Base-by-base conservation (phyloP, 768 basidiomycete species). In the Daedalea quercina region DNA sequence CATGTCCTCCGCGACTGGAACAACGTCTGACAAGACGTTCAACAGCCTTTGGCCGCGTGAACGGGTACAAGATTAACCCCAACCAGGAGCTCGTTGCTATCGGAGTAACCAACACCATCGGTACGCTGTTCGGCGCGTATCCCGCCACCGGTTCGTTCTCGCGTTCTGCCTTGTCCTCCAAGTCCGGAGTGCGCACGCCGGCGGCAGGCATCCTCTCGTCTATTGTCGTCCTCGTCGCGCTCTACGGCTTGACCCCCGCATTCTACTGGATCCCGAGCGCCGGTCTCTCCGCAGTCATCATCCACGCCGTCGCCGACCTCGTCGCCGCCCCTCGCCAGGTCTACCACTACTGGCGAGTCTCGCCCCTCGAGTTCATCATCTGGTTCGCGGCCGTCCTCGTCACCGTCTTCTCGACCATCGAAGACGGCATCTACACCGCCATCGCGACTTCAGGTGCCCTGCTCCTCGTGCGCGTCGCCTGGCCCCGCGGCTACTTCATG, bases 81-180 rank as follows among this genome's bases (percentile, higher is more conserved):
- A 91, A 92, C 70, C 94, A 96, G 68, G 94, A 96, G 67, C 77
- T 97, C 46, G 89, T 97, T 60, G 94, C 95, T 40, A 97, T 99
- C 59, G 95, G 95, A n/a, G 91, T 98, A 19, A 89, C 93, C 17
- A 95, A 95, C 68, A 90, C 90, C 1, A 64, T 96, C 57, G 95
- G 95, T 2, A 87, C 90, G 15, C 74, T 89, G 59, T 97, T 99
- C 68, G 79, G 70, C 49, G 95, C 94, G 0, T 98, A 96, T 67
- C 94, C 96, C 9, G 91, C 95, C 0, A 99, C 96, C 12, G 96
- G 96, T 1, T 97, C 94, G 1, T 99, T 99, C 79, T 96, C 94
- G 35, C 89, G 96, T n/a, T 90, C 94, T 2, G 96, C 96, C 1
- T 75, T 99, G 64, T 94, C 96, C 70, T 84, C 90, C 26, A 97